Base-by-base conservation (phyloP, 106 monocot species). In the Chionographis japonica region DNA sequence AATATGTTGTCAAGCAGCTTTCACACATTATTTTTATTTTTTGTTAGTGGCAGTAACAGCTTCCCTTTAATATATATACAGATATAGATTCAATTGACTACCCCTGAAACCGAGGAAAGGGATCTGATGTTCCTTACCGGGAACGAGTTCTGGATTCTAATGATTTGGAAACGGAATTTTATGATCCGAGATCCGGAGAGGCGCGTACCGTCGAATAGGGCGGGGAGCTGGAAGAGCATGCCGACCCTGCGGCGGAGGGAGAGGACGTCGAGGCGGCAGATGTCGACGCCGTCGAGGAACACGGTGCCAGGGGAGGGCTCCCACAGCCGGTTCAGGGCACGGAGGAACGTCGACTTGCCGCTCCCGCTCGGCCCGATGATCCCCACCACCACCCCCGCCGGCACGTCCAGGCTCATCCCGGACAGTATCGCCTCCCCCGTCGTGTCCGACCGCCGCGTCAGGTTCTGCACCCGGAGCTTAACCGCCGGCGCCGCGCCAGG, bases 221-320 rank as follows among this genome's bases (percentile, higher is more conserved):
- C 79, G 3, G 94, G 94, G 50, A 90, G 83, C 77, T 94, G 94
- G 79, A 94, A 94, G 62, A 94, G 83, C 90, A 94, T 94, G 60
- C 94, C 94, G 68, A 94, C 94, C 68, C 73, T 82, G 42, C 94
- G 82, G 20, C 94, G 87, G 63, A 94, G 87, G 10, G 78, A 49
- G 73, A 90, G 72, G 18, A 94, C 94, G 50, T 90, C 87, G 49
- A 94, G 40, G 17, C 62, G 9, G 66, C 78, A 74, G 42, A 94
- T 85, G 59, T 94, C 94, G 5, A 63, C 62, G 17, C 87, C 94
- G 68, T 94, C 94, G 50, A 94, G 78, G 62, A 85, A 77, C 6
- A 94, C 85, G 7, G 93, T 38, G 6, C 76, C 85, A 4, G 82
- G 51, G 1, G 80, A 52, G 0, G 94, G 94, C 71, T 94, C 94